Evolutionary conservation across 805 yeast species (phyloP).

Genomic region (Wickerhamiella bombiphila): DNA sequence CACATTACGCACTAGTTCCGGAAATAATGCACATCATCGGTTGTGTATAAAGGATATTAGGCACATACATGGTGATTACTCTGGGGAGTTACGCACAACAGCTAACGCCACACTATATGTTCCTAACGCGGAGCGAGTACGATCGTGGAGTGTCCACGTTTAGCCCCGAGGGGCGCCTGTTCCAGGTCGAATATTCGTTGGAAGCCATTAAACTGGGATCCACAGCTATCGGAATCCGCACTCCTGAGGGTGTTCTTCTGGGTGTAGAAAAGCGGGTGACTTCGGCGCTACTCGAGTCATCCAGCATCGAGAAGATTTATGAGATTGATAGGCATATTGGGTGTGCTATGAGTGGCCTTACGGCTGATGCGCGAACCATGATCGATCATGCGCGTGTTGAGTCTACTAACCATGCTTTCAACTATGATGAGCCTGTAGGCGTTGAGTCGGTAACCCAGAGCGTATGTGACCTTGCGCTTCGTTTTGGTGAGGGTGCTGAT

Average conservation of each 20-base stretch:
- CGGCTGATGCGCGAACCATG: conserved; percentile 98
- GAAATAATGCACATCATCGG: too few species aligned
- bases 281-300: conserved; percentile 75
- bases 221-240: conserved; percentile 92
- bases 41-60: too few species aligned
- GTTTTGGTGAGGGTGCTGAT: conserved; percentile 85
- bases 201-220: conserved; percentile 97
- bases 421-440: conserved; percentile 82
- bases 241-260: conserved; percentile 87
- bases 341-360: conserved; percentile 96
- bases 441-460: conserved; percentile 92
- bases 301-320: conserved; percentile 89
- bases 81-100: too few species aligned
- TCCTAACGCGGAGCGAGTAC: conserved; percentile 97
- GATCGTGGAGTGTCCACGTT: conserved; percentile 98
- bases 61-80: too few species aligned
- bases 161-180: conserved; percentile 96
- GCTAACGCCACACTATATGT: too few species aligned
- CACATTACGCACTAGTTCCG: too few species aligned
- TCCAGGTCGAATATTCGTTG: conserved; percentile 93
- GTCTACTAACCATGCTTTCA: conserved; percentile 67
- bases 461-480: conserved; percentile 88
- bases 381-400: conserved; percentile 93
- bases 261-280: conserved; percentile 98
- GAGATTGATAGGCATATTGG: conserved; percentile 92